phyloP scores from a whole-genome alignment of 345 rosid genomes.

The Eucalyptus melliodora region DNA sequence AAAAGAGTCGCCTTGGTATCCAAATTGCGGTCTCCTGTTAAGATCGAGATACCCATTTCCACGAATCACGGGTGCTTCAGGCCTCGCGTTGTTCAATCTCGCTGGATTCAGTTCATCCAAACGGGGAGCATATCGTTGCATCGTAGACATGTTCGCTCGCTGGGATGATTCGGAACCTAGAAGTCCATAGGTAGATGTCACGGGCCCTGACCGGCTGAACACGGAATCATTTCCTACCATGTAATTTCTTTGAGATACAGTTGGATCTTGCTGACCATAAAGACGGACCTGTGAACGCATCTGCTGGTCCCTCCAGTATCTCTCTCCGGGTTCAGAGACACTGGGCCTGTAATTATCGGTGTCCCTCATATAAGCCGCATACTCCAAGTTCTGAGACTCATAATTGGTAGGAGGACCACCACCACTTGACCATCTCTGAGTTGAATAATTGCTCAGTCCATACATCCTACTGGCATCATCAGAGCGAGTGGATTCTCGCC shows the following conservation, averaged over 20 bases:
- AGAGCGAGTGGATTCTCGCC: background rate
- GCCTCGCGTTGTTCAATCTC: conserved; percentile 16
- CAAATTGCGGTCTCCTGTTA: background rate
- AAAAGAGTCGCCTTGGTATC: background rate
- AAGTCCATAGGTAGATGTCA: conserved; percentile 13
- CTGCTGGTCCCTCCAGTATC: conserved; percentile 1
- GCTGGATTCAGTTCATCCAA: conserved; percentile 42
- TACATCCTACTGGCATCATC: conserved; percentile 22
- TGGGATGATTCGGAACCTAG: conserved; percentile 6
- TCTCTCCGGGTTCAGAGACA: background rate
- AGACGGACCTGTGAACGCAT: conserved; percentile 6
- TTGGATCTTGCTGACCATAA: conserved; percentile 16
- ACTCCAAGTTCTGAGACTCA: conserved; percentile 1
- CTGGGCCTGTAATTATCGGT: conserved; percentile 11
- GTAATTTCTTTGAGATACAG: conserved; percentile 10
- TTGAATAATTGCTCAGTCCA: background rate
- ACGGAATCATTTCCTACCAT: background rate
- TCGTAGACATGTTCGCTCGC: conserved; percentile 22
- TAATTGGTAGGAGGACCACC: background rate
- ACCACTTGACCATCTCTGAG: conserved; percentile 4
- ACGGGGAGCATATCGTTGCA: conserved; percentile 53
- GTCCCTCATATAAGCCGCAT: background rate
- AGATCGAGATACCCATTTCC: conserved; percentile 7
- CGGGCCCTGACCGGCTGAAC: conserved; percentile 12
- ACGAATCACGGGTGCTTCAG: conserved; percentile 12